These are phyloP conservation scores for Globisporangium lucens DNA, from an alignment of 352 stramenopile species.

Conservation along the genomic window DNA sequence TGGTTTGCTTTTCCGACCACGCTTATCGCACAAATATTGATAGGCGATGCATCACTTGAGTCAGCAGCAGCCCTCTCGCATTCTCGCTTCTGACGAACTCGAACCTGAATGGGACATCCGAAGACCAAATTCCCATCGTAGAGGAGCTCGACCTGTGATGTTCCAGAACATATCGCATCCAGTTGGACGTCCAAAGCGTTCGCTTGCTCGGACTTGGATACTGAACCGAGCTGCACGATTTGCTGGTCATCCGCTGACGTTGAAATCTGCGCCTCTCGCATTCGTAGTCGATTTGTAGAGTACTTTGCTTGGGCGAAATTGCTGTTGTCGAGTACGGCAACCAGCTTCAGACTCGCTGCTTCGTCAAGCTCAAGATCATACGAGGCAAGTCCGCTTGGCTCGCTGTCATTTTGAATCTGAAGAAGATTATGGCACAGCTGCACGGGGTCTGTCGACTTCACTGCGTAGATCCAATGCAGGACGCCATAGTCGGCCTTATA, in stretches of 20 bases:
- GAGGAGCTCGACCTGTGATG: neutral
- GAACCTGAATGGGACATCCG: conserved; percentile 9
- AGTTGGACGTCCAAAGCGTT: neutral
- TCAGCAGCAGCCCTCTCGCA: neutral
- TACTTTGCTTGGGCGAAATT: neutral
- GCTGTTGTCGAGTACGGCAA: neutral
- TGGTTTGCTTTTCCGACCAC: too few species aligned
- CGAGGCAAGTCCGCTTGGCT: neutral
- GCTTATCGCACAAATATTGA: too few species aligned
- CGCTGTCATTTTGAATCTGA: neutral
- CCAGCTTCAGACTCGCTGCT: neutral
- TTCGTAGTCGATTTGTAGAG: neutral
- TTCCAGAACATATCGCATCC: neutral
- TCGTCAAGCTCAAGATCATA: conserved; percentile 1
- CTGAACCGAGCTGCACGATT: neutral
- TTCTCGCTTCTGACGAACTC: neutral
- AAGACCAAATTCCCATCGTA: conserved; percentile 3
- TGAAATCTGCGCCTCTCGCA: neutral
- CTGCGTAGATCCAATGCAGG: conserved; percentile 8
- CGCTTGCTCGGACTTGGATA: neutral
- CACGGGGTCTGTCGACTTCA: neutral
- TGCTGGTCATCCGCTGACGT: neutral
- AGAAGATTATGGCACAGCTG: neutral
- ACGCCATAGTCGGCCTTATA: conserved; percentile 9
- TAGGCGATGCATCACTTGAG: too few species aligned